Evolutionary conservation across 1,284 basidiomycete species (phyloP), one percentile per base, ranked within the genome.

Genomic region (Anthracocystis setariae): DNA sequence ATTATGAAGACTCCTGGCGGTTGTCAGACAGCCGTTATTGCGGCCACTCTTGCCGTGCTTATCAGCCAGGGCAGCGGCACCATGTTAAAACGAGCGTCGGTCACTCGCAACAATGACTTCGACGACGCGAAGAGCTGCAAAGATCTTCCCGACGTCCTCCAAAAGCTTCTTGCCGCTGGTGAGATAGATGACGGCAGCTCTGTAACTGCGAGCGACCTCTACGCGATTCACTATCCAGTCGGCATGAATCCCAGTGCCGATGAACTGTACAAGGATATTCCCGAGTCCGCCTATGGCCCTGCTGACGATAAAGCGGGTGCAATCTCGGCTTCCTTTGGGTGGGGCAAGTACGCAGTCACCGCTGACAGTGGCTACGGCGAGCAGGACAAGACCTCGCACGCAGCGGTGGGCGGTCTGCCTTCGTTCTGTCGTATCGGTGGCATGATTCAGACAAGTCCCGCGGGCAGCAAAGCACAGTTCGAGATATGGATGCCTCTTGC

Each of bases 381-480:
- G 20, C 47, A 57, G 29, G 56, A 39, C n/a, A 25, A 43, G 24
- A 20, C 38, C 0, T 3, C 47, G 0, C 37, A 43, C 25, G 29
- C 35, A 44, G 24, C 20, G 9, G n/a, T 55, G 0, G 73, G 73
- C 10, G 65, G 64, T 13, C 42, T 75, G 5, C 73, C 73, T n/a
- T 29, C 60, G 10, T 75, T 75, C 35, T 75, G 73, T 38, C 71
- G 73, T 9, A 64, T 75, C 25, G 73, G 73, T 3, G 73, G 59
- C 17, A 51, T 46, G 40, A 55, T 73, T 23, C 38, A 65, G 12
- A 75, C 70, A 0, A 57, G 37, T 29, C 15, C 25, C 4, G 27
- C 20, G 0, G 59, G 53, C 21, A 64, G 45, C 39, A 52, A 54
- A 32, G 54, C 55, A 29, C 51, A 64, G n/a, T 72, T 71, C 32